Evolutionary conservation across 768 basidiomycete species (phyloP).

Genomic region (Amanita molliuscula): DNA sequence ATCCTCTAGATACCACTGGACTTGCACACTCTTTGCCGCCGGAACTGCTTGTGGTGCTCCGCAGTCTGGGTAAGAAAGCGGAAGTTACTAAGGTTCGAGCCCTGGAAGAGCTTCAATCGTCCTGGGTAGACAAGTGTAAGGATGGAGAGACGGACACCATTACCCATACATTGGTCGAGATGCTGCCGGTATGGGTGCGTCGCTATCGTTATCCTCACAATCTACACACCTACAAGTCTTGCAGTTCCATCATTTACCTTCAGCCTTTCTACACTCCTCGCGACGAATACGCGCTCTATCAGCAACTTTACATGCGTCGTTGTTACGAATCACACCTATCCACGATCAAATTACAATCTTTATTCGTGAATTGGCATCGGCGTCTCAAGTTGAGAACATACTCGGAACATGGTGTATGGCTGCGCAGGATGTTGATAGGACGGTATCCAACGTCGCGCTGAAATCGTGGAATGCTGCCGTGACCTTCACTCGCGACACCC

Average conservation of each 20-base stretch:
- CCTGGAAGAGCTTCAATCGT: slow-evolving; percentile 68
- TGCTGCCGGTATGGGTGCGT: slow-evolving; percentile 89
- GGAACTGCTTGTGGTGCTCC: slow-evolving; percentile 73
- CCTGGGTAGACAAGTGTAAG: slow-evolving; percentile 51
- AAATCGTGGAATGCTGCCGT: slow-evolving; percentile 43
- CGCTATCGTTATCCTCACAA: neutral
- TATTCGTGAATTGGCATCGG: slow-evolving; percentile 34
- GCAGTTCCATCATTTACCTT: slow-evolving; percentile 81
- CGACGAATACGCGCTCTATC: slow-evolving; percentile 60
- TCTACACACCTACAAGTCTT: slow-evolving; percentile 2
- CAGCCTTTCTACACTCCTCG: slow-evolving; percentile 71
- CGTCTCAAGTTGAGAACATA: slow-evolving; percentile 43
- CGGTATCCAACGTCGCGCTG: slow-evolving; percentile 38
- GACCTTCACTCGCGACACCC: neutral
- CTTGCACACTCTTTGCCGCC: slow-evolving; percentile 66
- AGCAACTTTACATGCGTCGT: slow-evolving; percentile 48
- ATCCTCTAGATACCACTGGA: slow-evolving; percentile 82
- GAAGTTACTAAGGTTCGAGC: slow-evolving; percentile 75
- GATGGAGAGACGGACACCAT: slow-evolving; percentile 31
- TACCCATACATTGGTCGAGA: slow-evolving; percentile 36
- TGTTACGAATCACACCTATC: slow-evolving; percentile 47
- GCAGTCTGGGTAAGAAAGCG: slow-evolving; percentile 84
- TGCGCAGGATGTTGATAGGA: slow-evolving; percentile 61
- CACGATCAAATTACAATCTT: slow-evolving; percentile 40
- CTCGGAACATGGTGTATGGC: slow-evolving; percentile 69